Conservation (phyloP, 352 stramenopile genomes). For the Phytophthora citricola region DNA sequence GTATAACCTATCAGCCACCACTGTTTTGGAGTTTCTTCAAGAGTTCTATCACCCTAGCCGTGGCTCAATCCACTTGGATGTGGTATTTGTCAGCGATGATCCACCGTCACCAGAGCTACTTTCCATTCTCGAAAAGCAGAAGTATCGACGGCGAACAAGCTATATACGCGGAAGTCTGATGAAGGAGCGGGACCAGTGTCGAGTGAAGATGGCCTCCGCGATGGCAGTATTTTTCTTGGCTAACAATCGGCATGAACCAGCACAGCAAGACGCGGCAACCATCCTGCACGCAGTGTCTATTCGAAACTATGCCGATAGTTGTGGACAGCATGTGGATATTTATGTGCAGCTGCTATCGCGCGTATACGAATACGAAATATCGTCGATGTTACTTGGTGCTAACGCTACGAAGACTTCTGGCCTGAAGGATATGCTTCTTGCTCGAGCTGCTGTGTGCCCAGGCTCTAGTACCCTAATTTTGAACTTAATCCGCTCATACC, state of each 20-base stretch:
- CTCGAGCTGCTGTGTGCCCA: conserved; percentile 57
- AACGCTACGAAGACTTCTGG: conserved; percentile 51
- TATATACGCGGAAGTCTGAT: conserved; percentile 65
- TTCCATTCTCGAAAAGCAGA: conserved; percentile 51
- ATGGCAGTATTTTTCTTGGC: conserved; percentile 74
- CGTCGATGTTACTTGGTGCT: conserved; percentile 52
- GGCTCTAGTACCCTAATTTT: conserved; percentile 69
- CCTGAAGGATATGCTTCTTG: conserved; percentile 64
- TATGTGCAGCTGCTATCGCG: conserved; percentile 64
- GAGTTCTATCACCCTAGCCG: conserved; percentile 78
- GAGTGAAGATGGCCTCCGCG: conserved; percentile 49
- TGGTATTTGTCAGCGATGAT: conserved; percentile 67
- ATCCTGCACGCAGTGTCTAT: conserved; percentile 67
- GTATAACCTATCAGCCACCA: conserved; percentile 48
- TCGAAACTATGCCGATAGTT: conserved; percentile 65
- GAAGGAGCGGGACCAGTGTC: conserved; percentile 51
- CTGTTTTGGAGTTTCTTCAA: conserved; percentile 65
- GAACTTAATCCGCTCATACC: conserved; percentile 69
- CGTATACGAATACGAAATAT: conserved; percentile 56
- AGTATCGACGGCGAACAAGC: conserved; percentile 49
- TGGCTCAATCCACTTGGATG: conserved; percentile 63
- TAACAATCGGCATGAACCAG: conserved; percentile 41
- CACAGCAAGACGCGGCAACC: conserved; percentile 58
- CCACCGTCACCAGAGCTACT: conserved; percentile 46
- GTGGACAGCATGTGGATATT: conserved; percentile 52